Percentiles rank a stretch among this genome's conserved stretches.
Evolutionary conservation across 805 yeast species (phyloP).

Genomic region (Pichia cabralensis): DNA sequence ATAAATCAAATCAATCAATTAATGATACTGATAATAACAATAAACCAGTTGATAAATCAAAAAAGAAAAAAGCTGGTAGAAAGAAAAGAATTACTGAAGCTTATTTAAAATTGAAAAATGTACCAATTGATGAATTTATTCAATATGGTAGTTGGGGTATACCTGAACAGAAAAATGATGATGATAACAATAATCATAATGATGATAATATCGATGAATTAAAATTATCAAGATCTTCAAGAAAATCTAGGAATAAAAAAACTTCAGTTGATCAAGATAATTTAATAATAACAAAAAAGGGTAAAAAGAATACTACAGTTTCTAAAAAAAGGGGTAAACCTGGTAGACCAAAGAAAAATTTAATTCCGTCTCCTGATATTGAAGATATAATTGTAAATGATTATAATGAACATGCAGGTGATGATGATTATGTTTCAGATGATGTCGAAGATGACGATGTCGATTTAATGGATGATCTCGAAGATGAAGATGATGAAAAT

Average conservation of each 20-base stretch:
- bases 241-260: no score
- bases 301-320: no score
- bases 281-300: no score
- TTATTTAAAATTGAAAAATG: conserved; percentile 28
- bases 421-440: conserved; percentile 7
- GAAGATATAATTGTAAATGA: conserved; percentile 5
- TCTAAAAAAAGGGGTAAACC: conserved; percentile 5
- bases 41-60: no score
- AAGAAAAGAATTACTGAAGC: conserved; percentile 22
- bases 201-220: conserved; percentile 5
- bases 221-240: no score
- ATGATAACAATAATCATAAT: conserved; percentile 2
- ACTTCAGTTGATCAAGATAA: no score
- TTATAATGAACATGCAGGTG: conserved; percentile 3
- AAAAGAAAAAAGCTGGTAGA: conserved; percentile 8
- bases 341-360: conserved; percentile 2
- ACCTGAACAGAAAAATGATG: conserved; percentile 14
- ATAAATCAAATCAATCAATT: not conserved
- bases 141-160: conserved; percentile 33
- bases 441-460: conserved; percentile 4
- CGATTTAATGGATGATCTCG: conserved; percentile 3
- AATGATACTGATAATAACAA: not conserved
- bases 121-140: conserved; percentile 39
- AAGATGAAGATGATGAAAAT: conserved; percentile 9
- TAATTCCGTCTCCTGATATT: no score